Evolutionary conservation across 306 rosid genomes (phyloP).

Genomic region (Canavalia ensiformis): DNA sequence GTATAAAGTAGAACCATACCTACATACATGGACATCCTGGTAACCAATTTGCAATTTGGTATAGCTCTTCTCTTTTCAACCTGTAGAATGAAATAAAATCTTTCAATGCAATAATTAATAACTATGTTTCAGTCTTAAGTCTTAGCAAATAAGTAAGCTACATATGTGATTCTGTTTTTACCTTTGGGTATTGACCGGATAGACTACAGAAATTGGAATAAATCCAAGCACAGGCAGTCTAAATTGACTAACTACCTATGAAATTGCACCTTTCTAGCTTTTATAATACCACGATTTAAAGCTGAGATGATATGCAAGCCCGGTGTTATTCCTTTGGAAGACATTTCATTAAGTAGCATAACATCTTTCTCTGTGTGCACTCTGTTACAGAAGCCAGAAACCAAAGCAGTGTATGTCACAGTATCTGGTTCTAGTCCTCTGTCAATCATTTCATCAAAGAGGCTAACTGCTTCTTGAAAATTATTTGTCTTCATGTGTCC

Average conservation of each 20-base stretch:
- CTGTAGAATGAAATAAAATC: constrained; percentile 40
- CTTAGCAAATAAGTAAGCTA: constrained; percentile 13
- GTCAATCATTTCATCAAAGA: constrained; percentile 67
- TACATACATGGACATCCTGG: constrained; percentile 24
- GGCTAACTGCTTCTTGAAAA: constrained; percentile 62
- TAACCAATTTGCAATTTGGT: constrained; percentile 8
- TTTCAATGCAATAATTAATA: constrained; percentile 35
- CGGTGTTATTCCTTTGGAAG: constrained; percentile 61
- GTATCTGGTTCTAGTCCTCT: constrained; percentile 75
- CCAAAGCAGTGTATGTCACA: constrained; percentile 72
- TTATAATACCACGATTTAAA: constrained; percentile 62
- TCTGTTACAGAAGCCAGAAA: constrained; percentile 57
- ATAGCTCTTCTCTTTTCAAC: constrained; percentile 32
- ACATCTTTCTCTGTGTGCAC: constrained; percentile 60
- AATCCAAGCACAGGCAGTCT: constrained; percentile 37
- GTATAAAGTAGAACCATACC: constrained; percentile 38
- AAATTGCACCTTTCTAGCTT: constrained; percentile 65
- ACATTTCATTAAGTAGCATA: constrained; percentile 64
- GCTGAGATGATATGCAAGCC: constrained; percentile 42
- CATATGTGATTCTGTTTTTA: constrained; percentile 19
- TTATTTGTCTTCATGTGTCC: constrained; percentile 60
- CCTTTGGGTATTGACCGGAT: constrained; percentile 38
- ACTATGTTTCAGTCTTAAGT: constrained; percentile 24
- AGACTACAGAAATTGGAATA: constrained; percentile 25
- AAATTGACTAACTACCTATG: constrained; percentile 24